Evolutionary conservation across 805 yeast genomes (phyloP).

Genomic region (Pichia nanzhaoensis): DNA sequence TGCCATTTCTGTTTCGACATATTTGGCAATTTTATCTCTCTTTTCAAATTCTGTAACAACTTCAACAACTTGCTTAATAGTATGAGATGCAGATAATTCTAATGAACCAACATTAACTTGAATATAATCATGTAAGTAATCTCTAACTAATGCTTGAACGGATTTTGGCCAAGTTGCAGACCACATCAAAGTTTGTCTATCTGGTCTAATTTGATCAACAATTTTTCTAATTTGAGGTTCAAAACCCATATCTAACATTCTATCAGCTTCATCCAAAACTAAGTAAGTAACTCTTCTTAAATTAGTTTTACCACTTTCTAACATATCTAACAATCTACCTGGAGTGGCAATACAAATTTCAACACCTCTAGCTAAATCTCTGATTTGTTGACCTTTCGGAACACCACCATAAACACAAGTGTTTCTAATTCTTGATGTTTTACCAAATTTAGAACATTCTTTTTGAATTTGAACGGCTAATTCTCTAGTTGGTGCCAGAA

Average conservation of each 20-base stretch:
- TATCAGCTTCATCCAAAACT: slow-evolving; percentile 98
- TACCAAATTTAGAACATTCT: slow-evolving; percentile 93
- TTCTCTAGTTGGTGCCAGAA: slow-evolving; percentile 98
- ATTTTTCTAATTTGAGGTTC: slow-evolving; percentile 99
- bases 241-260: slow-evolving; percentile 99
- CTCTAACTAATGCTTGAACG: slow-evolving; percentile 88
- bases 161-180: slow-evolving; percentile 99
- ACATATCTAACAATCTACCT: slow-evolving; percentile 97
- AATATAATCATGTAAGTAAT: slow-evolving; percentile 85
- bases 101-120: slow-evolving; percentile 96
- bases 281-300: slow-evolving; percentile 93
- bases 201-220: slow-evolving; percentile 94
- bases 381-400: slow-evolving; percentile 94
- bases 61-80: slow-evolving; percentile 88
- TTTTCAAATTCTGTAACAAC: slow-evolving; percentile 89
- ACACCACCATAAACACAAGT: slow-evolving; percentile 99
- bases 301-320: slow-evolving; percentile 91
- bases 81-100: slow-evolving; percentile 95
- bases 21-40: slow-evolving; percentile 81
- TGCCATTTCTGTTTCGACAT: slow-evolving; percentile 73
- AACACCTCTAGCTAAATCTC: slow-evolving; percentile 91
- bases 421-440: slow-evolving; percentile 88
- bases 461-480: slow-evolving; percentile 95
- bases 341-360: slow-evolving; percentile 98
- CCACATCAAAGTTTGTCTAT: slow-evolving; percentile 99